These are phyloP conservation scores for Polygonum aviculare DNA, from an alignment of 148 eudicot genomes.

Conservation along the genomic window DNA sequence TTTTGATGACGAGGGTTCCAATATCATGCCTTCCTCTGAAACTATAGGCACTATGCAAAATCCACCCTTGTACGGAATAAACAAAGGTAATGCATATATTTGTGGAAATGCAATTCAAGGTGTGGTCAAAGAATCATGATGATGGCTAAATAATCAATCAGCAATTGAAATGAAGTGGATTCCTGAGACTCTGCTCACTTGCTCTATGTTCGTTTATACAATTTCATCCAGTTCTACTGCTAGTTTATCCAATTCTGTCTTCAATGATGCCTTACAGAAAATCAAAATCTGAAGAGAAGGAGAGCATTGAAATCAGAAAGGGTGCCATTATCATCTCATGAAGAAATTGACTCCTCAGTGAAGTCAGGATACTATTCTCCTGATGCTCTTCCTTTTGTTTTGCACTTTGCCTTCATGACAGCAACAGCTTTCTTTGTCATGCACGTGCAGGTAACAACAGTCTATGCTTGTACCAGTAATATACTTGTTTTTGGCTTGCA, in stretches of 20 bases:
- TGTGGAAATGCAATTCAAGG: too few species aligned
- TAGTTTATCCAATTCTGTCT: neutral
- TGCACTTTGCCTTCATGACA: constrained; percentile 80
- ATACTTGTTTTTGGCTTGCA: neutral
- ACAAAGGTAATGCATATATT: constrained; percentile 32
- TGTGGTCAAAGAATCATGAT: neutral
- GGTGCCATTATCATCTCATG: constrained; percentile 10
- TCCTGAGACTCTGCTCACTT: neutral
- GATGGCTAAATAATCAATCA: neutral
- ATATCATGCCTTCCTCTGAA: constrained; percentile 14
- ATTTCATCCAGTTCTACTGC: neutral
- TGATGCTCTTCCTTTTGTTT: constrained; percentile 53
- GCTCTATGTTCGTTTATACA: neutral
- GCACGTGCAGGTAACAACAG: constrained; percentile 77
- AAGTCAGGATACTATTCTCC: constrained; percentile 28
- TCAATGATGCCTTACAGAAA: constrained; percentile 19
- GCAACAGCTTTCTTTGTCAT: constrained; percentile 78
- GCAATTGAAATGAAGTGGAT: neutral
- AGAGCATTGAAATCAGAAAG: constrained; percentile 20
- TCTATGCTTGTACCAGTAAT: too few species aligned
- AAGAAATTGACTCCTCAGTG: constrained; percentile 20
- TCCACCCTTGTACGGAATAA: constrained; percentile 14
- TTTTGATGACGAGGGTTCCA: constrained; percentile 16
- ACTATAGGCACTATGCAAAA: constrained; percentile 14
- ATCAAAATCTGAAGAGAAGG: constrained; percentile 38